phyloP scores from a whole-genome alignment of 2,329 filamentous ascomycete species.

The Ceratocystis huliohia region DNA sequence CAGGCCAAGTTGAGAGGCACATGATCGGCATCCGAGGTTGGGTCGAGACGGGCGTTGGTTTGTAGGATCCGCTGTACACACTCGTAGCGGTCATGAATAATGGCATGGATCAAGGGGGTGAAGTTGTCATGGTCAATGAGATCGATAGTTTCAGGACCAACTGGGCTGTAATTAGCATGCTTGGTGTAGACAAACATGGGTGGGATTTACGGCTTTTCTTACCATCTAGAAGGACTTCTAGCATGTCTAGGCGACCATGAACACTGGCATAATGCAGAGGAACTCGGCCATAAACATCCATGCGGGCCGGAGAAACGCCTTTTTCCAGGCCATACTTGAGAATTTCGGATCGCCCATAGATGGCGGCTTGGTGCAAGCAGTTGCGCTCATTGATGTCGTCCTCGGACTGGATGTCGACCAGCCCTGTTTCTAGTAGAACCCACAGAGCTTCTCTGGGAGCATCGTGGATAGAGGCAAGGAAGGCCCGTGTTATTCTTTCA shows the following conservation, averaged over 20 bases:
- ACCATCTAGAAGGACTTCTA: constrained; percentile 59
- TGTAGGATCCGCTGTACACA: constrained; percentile 69
- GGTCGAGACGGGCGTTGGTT: constrained; percentile 72
- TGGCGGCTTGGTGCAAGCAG: constrained; percentile 90
- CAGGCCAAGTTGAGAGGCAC: constrained; percentile 91
- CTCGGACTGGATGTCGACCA: constrained; percentile 83
- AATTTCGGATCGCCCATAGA: constrained; percentile 74
- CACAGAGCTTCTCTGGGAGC: constrained; percentile 65
- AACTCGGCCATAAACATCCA: constrained; percentile 87
- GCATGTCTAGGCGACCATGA: constrained; percentile 77
- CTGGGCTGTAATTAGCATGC: constrained; percentile 28
- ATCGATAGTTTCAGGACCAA: constrained; percentile 64
- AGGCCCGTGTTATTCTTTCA: constrained; percentile 78
- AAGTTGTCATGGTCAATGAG: constrained; percentile 94
- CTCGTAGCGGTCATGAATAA: constrained; percentile 70
- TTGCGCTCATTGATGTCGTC: constrained; percentile 98
- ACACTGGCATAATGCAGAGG: constrained; percentile 94
- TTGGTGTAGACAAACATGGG: background rate
- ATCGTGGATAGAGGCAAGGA: constrained; percentile 78
- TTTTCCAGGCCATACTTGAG: constrained; percentile 61
- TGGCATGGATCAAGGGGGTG: constrained; percentile 86
- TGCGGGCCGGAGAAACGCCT: constrained; percentile 63
- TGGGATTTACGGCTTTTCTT: constrained; percentile 23
- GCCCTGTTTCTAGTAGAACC: constrained; percentile 62
- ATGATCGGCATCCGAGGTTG: constrained; percentile 75